Evolutionary conservation across 371 early-diverging fungal species (phyloP), one percentile per base, ranked within the genome.

Genomic region (Lichtheimia ramosa): DNA sequence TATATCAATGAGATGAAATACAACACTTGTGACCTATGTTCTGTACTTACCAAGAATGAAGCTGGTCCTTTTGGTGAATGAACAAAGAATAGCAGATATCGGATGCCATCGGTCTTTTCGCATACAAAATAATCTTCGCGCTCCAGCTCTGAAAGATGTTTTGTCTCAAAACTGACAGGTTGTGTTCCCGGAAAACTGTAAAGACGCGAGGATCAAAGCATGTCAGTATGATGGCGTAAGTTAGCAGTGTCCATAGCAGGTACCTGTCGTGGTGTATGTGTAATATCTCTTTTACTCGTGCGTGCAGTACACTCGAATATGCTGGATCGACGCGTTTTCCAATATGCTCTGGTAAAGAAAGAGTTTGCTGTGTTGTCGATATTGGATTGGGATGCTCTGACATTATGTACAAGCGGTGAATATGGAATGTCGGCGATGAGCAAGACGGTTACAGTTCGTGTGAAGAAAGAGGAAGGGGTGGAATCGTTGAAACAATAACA

Each of bases 21-120:
- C 10, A 34, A 8, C 1, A 34, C 8, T n/a, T 24, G 15, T 16
- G 49, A 34, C 15, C 48, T 42, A 14, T 12, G 2, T 41, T 42
- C 43, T n/a, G 15, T 25, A 54, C 58, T 55, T 74, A 88, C 89
- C 73, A 92, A 63, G 71, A 86, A 89, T 12, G 86, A 71, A 39
- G 83, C 85, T 14, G 82, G 77, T 0, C 88, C 85, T 50, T 84
- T 82, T 15, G 76, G 71, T 5, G 83, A 79, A 21, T 74, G 74
- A 5, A 74, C 64, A 61, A 87, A 79, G 52, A 86, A 77, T 48
- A 95, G 68, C 23, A 95, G 73, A 52, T 85, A 90, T 20, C 96
- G 87, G 12, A 92, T 76, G 2, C 95, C 95, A 68, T 94, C 92
- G n/a, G 90, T 89, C 73, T 94, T 95, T 61, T 96, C 96, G 62